Base-by-base conservation (phyloP, 2,329 filamentous ascomycete species). In the Diaporthe vexans region DNA sequence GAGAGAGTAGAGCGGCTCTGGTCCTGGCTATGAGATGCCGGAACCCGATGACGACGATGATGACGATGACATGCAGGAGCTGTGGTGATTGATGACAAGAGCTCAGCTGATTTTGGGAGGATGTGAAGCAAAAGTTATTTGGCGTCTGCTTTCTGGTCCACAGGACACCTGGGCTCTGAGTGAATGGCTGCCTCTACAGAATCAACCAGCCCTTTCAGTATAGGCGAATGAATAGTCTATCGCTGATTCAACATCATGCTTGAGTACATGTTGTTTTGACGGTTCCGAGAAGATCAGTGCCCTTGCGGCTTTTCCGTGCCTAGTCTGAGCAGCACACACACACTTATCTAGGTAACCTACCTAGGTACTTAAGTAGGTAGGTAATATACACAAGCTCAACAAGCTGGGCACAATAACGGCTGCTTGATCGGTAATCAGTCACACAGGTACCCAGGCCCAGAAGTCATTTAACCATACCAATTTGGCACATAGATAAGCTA, bases 1-100 rank as follows among this genome's bases (percentile, higher is more conserved):
- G n/a, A 77, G 78, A 37, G 77, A 78, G 67, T 78, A 78, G 72
- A 52, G 54, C 65, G 58, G 21, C 51, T 33, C 63, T 73, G 24
- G 21, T 35, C 52, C 37, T 56, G 40, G 43, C 35, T 24, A 58
- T 43, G 9, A 54, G 52, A 37, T 57, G 40, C 35, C 40, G 7
- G 43, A 43, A 26, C n/a, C 19, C 10, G 68, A 54, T 7, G 21
- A n/a, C n/a, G 46, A 51, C 4, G 21, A 51, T 10, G 21, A 51
- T n/a, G 59, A 48, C 35, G 21, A 51, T n/a, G 59, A 48, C 35
- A 26, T 29, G 52, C 61, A 63, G 37, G 35, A 13, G 13, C 24
- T 61, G 61, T 69, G 73, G 54, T 74, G 56, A 73, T 40, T 15
- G 8, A 19, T 59, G 43, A 35, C 19, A 33, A 33, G 37, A 54